Base-by-base conservation (phyloP, 495 filamentous ascomycete genomes). In the Bathelium albidoporum region DNA sequence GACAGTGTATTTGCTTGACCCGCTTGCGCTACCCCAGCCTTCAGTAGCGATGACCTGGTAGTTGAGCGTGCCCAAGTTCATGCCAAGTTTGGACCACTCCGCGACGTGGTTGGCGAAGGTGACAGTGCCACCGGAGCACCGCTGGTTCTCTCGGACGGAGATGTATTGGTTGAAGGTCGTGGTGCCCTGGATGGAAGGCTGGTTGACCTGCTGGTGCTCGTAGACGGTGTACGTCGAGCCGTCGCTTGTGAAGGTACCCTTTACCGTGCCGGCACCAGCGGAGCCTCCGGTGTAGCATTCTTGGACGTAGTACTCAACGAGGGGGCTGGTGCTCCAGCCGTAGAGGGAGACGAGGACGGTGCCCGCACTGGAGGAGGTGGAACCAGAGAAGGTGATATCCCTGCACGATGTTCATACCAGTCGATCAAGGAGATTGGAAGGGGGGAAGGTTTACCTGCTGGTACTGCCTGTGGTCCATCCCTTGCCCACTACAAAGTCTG, bases 21-120 rank as follows among this genome's bases (percentile, higher is more conserved):
- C 49, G 16, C 22, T 10, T 28, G 49, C 49, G 4, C 24, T 29
- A 29, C 49, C 49, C 49, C 49, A 55, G 22, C 83, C 82, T 71
- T 86, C 83, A 1, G 79, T 83, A 4, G 80, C 79, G 10, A 87
- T 71, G 66, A 86, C 85, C 77, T 82, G 80, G 72, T 85, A 85
- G 72, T 85, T 75, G 72, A 81, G 80, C 0, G 71, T 71, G 0
- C 82, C 82, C 28, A 62, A 45, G 29, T 49, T 29, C 60, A 62
- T 45, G 34, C 77, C 78, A 7, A 72, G 63, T n/a, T 32, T 43
- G 14, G 32, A 18, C 60, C 60, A 62, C 28, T 41, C 60, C 1
- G 39, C 34, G 16, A 63, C 45, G 45, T 63, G 61, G 61, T 63
- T 63, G 32, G 41, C 61, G 41, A 59, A 55, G 28, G 61, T 63